These are phyloP conservation scores for Schoenoplectus tabernaemontani DNA, from an alignment of 202 grass and related monocot genomes.

Conservation along the genomic window DNA sequence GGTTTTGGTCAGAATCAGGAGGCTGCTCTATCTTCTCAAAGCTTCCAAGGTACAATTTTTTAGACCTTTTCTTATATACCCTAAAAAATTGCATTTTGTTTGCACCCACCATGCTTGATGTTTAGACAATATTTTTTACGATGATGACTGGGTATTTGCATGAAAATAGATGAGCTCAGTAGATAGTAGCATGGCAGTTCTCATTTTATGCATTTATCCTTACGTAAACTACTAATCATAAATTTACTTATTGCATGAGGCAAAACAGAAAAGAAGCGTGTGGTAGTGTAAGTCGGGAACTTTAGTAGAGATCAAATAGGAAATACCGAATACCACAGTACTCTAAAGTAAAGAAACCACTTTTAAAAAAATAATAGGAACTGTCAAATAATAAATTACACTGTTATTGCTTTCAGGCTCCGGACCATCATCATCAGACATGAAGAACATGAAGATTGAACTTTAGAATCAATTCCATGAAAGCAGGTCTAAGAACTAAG, in stretches of 20 bases:
- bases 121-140: background rate
- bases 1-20: conserved; percentile 34
- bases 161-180: background rate
- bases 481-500: conserved; percentile 1
- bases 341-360: background rate
- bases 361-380: background rate
- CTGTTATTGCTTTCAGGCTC: conserved; percentile 13
- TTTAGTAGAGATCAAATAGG: background rate
- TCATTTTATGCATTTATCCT: background rate
- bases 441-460: conserved; percentile 22
- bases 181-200: background rate
- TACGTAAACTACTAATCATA: background rate
- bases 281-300: background rate
- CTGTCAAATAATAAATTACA: background rate
- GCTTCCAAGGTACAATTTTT: conserved; percentile 6
- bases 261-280: background rate
- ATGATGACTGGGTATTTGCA: background rate
- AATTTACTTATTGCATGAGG: background rate
- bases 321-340: background rate
- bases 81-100: background rate
- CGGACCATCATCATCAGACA: conserved; percentile 22
- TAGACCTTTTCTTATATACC: background rate
- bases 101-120: background rate
- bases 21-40: conserved; percentile 26
- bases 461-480: conserved; percentile 8